Base-by-base conservation (phyloP, 2,329 filamentous ascomycete species). In the Colletotrichum gloeosporioides region DNA sequence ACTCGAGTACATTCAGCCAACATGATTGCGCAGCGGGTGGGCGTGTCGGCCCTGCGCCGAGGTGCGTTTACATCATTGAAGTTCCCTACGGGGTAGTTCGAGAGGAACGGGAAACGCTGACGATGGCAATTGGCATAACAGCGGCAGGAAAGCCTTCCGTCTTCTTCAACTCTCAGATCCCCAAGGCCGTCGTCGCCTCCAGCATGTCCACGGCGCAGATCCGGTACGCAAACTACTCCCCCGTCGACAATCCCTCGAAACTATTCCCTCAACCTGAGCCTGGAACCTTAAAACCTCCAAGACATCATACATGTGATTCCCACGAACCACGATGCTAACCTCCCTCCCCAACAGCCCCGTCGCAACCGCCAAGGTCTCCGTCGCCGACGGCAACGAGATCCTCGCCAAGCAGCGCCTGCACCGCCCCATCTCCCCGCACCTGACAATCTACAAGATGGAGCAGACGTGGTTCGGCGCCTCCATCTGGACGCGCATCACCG, bases 401-500 rank as follows among this genome's bases (percentile, higher is more conserved):
- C 95, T 98, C 83, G 93, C 91, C 82, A 88, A 92, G 82, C 96
- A 98, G 89, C 96, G 96, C 82, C 90, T 93, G 72, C 87, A 90
- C 82, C 96, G 96, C 69, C 96, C 96, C 83, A 90, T 98, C 81
- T 91, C 95, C 62, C 96, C 96, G 71, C 96, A 98, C 84, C 92
- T 98, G 78, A 85, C 87, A 82, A 96, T 98, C 91, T 98, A 98
- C 92, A 91, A 92, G 85, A 91, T 94, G 76, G 92, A 95, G 86
- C 94, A 98, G 87, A 97, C 95, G 81, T 98, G 93, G 93, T 93
- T 95, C 85, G 90, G 90, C 80, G 93, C 92, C 80, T 92, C 89
- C 74, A 89, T 90, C 79, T 90, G 95, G 86, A 95, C 96, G 88
- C 95, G 96, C 82, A 92, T 98, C 87, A 96, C 95, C n/a, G 96